A percentile compares a stretch with the other conserved stretches of the same genome.
phyloP scores from a whole-genome alignment of 2,329 filamentous ascomycete genomes.

The Stagonosporopsis rhizophila region DNA sequence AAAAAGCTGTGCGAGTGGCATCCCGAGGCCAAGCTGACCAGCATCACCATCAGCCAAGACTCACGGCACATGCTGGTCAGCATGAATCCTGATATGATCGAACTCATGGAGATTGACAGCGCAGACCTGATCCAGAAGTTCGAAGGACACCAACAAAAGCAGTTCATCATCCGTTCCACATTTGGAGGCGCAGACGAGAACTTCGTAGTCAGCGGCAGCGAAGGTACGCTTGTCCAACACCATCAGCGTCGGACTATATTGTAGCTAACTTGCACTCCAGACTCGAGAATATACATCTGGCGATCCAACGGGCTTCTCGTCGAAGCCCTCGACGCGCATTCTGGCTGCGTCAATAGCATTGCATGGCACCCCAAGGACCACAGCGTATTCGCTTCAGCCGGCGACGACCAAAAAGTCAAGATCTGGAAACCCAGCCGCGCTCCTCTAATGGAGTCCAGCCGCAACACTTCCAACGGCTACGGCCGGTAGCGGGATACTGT shows the following conservation, averaged over 20 bases:
- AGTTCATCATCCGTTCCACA: conserved; percentile 79
- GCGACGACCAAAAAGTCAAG: conserved; percentile 83
- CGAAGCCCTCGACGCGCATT: conserved; percentile 77
- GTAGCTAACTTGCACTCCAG: conserved; percentile 45
- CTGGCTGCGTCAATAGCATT: conserved; percentile 82
- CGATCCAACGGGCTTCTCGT: conserved; percentile 82
- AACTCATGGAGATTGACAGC: conserved; percentile 78
- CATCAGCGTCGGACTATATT: too few species aligned
- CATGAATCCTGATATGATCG: conserved; percentile 76
- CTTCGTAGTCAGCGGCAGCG: conserved; percentile 90
- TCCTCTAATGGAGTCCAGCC: conserved; percentile 16
- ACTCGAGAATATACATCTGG: conserved; percentile 83
- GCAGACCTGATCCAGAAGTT: conserved; percentile 77
- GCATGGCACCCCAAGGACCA: conserved; percentile 87
- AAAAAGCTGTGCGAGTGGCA: conserved; percentile 78
- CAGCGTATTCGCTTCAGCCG: conserved; percentile 86
- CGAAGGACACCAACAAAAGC: conserved; percentile 74
- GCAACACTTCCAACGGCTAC: conserved; percentile 31
- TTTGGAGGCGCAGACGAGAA: conserved; percentile 93
- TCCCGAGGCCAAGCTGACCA: conserved; percentile 75
- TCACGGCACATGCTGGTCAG: conserved; percentile 85
- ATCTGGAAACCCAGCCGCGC: conserved; percentile 65
- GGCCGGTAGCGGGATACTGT: conserved; percentile 18
- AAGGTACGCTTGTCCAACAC: conserved; percentile 65
- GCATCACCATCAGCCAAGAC: conserved; percentile 80